Percentiles rank a stretch among this genome's conserved stretches.
These are phyloP conservation scores for Elaeis guineensis DNA, from an alignment of 176 grass and related monocot species.

Conservation along the genomic window DNA sequence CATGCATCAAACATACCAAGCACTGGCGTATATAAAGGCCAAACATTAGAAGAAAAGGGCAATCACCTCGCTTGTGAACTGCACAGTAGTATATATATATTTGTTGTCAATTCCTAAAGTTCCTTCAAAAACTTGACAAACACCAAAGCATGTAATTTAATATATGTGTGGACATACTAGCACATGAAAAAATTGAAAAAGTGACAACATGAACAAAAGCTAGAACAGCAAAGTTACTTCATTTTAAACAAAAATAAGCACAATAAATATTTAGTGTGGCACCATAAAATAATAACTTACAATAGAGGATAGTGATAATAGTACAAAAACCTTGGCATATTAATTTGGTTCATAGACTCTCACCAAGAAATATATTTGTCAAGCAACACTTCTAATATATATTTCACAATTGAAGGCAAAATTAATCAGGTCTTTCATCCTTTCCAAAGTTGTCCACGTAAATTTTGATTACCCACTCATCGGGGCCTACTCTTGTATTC, in stretches of 20 bases:
- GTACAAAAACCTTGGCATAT: too few species aligned
- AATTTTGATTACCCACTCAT: too few species aligned
- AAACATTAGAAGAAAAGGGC: neutral
- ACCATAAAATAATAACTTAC: neutral
- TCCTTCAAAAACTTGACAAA: constrained; percentile 86
- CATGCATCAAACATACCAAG: too few species aligned
- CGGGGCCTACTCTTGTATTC: too few species aligned
- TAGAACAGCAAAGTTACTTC: neutral
- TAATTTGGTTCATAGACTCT: too few species aligned
- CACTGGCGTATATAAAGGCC: too few species aligned
- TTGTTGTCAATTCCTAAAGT: constrained; percentile 99
- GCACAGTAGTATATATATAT: constrained; percentile 95
- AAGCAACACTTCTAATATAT: too few species aligned
- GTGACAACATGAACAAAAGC: neutral
- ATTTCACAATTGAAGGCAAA: too few species aligned
- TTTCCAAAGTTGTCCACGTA: too few species aligned
- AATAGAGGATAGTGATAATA: neutral
- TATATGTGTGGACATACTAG: too few species aligned
- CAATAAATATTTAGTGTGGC: neutral
- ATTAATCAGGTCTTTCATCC: too few species aligned
- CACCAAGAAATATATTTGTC: too few species aligned
- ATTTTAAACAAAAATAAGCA: neutral
- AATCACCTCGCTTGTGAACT: constrained; percentile 96
- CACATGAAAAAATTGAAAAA: neutral
- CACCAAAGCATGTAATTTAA: neutral